Conservation (phyloP, 2,329 filamentous ascomycete species). For the Pestalotiopsis sp. region DNA sequence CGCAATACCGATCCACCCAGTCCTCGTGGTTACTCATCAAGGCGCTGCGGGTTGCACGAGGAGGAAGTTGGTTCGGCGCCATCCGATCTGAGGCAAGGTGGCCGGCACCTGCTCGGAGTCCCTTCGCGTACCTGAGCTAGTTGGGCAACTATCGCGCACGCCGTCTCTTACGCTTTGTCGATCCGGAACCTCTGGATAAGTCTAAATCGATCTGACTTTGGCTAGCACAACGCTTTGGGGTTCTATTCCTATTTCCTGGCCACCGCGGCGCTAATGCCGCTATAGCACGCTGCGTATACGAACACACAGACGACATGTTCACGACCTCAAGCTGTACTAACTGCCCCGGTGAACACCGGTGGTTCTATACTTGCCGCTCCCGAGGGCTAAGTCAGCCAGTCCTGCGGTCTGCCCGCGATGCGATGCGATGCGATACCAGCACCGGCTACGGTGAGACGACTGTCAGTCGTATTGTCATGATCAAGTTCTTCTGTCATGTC, state of each 20-base stretch:
- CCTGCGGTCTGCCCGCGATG: background rate
- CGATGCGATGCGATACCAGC: background rate
- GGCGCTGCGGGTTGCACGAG: background rate
- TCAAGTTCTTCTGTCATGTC: background rate
- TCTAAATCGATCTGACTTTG: slow-evolving; percentile 9
- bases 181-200: slow-evolving; percentile 3
- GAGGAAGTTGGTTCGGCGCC: background rate
- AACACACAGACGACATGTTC: slow-evolving; percentile 1
- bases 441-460: background rate
- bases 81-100: slow-evolving; percentile 1
- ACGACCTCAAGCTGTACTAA: background rate
- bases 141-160: background rate
- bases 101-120: background rate
- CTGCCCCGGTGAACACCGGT: background rate
- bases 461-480: background rate
- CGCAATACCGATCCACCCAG: too few species aligned
- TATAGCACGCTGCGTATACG: background rate
- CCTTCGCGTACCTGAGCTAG: slow-evolving; percentile 5
- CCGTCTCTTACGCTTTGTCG: background rate
- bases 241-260: background rate
- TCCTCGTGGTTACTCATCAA: background rate
- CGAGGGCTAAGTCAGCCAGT: background rate
- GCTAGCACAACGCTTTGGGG: background rate
- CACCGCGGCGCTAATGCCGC: background rate
- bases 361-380: background rate